Evolutionary conservation across 768 basidiomycete genomes (phyloP).

Genomic region (Leccinellum albellum): DNA sequence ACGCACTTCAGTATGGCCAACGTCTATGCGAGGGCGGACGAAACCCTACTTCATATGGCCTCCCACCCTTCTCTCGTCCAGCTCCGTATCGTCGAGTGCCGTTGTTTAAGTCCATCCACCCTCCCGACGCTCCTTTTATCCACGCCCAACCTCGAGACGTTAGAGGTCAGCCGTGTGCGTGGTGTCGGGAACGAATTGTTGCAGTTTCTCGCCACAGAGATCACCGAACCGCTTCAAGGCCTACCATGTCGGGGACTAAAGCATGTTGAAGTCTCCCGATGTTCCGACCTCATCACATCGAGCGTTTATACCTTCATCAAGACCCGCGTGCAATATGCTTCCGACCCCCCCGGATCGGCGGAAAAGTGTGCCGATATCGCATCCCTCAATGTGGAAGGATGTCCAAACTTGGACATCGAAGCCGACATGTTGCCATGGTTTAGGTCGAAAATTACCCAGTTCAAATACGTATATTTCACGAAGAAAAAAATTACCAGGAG

Average conservation of each 20-base stretch:
- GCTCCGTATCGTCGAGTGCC: conserved; percentile 35
- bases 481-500: conserved; percentile 45
- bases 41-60: conserved; percentile 21
- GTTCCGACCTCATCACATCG: conserved; percentile 50
- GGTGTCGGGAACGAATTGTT: conserved; percentile 37
- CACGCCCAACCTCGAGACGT: conserved; percentile 37
- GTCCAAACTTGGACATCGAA: conserved; percentile 47
- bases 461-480: conserved; percentile 59
- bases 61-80: conserved; percentile 35
- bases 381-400: conserved; percentile 53
- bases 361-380: conserved; percentile 31
- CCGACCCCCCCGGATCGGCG: conserved; percentile 15
- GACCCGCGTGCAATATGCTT: conserved; percentile 33
- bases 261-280: conserved; percentile 55
- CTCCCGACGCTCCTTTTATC: conserved; percentile 30
- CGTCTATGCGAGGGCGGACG: conserved; percentile 13
- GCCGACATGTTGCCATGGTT: conserved; percentile 58
- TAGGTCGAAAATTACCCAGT: conserved; percentile 43
- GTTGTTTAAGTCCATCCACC: conserved; percentile 26
- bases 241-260: conserved; percentile 44
- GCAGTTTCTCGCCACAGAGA: conserved; percentile 35
- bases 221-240: conserved; percentile 7
- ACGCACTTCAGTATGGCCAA: conserved; percentile 15
- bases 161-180: conserved; percentile 39
- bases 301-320: conserved; percentile 53